Base-by-base conservation (phyloP, 306 rosid genomes). In the Quercus suber region DNA sequence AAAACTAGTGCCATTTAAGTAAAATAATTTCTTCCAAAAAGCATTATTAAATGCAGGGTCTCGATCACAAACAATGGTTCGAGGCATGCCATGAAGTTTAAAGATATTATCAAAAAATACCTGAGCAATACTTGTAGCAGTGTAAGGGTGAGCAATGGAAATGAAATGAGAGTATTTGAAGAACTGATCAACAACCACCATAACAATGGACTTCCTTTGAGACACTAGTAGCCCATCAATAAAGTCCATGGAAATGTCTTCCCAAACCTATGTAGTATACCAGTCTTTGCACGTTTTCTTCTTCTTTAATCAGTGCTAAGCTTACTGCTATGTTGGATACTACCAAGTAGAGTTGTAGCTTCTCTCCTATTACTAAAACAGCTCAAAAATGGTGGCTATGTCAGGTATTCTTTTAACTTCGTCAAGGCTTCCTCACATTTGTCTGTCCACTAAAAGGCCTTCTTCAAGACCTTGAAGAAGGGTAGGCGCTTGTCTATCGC, bases 221-320 rank as follows among this genome's bases (percentile, higher is more conserved):
- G 27, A 58, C 0, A 0, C 2, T 0, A 71, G 81, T 5, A 69
- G 6, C 1, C 69, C 81, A 2, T 35, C 23, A 15, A 78, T 55
- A 12, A 78, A 68, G 21, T 78, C 75, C 43, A 78, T 35, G 15
- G 75, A 67, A 0, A 78, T 28, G 15, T 78, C 55, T 9, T 33
- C 30, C 81, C 75, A 78, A 0, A 69, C 13, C 3, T 11, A 23
- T 23, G 11, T 27, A 27, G 30, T 27, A 27, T 27, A 27, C 3
- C 30, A 3, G 3, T 27, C 30, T 27, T 1, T 27, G 3, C 30
- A 27, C 30, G 0, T 27, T 3, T 27, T 27, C 30, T 27, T 27
- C 30, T 27, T 27, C 3, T 27, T 2, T 27, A 0, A 27, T 27
- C 3, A 27, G 30, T 27, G 30, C 3, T 27, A 0, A 27, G 30